Percentiles rank a stretch among this genome's conserved stretches.
phyloP scores from a whole-genome alignment of 2,329 filamentous ascomycete species.

The Penicillium oxalicum region DNA sequence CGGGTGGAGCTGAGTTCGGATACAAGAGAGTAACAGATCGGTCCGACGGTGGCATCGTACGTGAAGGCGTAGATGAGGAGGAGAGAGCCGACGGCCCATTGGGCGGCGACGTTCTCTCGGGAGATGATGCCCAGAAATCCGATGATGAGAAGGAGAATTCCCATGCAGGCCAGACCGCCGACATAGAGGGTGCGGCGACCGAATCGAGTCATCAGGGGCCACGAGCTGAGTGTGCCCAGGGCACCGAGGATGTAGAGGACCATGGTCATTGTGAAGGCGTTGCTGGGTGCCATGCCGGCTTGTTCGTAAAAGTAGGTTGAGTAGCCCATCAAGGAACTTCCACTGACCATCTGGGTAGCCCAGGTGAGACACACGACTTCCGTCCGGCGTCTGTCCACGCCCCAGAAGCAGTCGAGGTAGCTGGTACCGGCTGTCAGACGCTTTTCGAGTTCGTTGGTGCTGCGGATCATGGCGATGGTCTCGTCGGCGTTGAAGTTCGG shows the following conservation, averaged over 20 bases:
- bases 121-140: slow-evolving; percentile 21
- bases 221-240: slow-evolving; percentile 47
- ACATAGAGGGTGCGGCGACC: slow-evolving; percentile 11
- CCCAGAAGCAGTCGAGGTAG: slow-evolving; percentile 8
- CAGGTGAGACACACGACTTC: slow-evolving; percentile 7
- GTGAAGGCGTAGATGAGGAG: slow-evolving; percentile 41
- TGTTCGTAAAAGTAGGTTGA: slow-evolving; percentile 34
- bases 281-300: slow-evolving; percentile 12
- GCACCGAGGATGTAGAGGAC: slow-evolving; percentile 47
- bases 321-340: slow-evolving; percentile 27
- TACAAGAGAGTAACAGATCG: slow-evolving; percentile 48
- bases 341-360: slow-evolving; percentile 25
- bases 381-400: slow-evolving; percentile 5
- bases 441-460: slow-evolving; percentile 8
- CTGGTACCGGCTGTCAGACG: background rate
- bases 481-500: slow-evolving; percentile 60
- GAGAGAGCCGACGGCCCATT: slow-evolving; percentile 42
- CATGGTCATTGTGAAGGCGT: slow-evolving; percentile 20
- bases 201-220: slow-evolving; percentile 39
- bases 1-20: slow-evolving; percentile 49
- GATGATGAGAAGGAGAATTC: slow-evolving; percentile 19
- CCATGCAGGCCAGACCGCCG: background rate
- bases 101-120: slow-evolving; percentile 23
- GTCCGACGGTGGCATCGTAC: slow-evolving; percentile 51
- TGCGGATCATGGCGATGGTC: slow-evolving; percentile 8